Percentiles rank a stretch among this genome's conserved stretches.
phyloP scores from a whole-genome alignment of 495 filamentous ascomycete species.

The Daldinia concentrica region DNA sequence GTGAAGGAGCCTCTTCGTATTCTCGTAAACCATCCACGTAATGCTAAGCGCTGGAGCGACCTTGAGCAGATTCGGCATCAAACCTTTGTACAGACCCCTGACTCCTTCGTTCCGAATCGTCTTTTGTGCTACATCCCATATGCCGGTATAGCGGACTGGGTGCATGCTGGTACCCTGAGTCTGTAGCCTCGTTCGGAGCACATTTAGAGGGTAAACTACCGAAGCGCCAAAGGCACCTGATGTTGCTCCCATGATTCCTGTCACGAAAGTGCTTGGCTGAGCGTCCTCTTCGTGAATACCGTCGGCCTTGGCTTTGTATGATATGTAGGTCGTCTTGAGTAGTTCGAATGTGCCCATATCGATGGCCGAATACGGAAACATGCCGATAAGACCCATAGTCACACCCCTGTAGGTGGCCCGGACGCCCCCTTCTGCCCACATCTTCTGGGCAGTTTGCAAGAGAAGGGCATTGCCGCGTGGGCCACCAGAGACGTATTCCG shows the following conservation, averaged over 20 bases:
- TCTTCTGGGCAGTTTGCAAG: conserved; percentile 79
- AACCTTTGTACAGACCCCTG: conserved; percentile 89
- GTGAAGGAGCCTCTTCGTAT: conserved; percentile 81
- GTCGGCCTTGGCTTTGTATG: conserved; percentile 72
- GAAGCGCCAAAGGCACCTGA: conserved; percentile 95
- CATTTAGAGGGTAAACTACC: conserved; percentile 93
- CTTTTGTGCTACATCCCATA: conserved; percentile 83
- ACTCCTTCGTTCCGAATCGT: conserved; percentile 86
- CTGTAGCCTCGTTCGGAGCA: conserved; percentile 92
- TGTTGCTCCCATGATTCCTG: conserved; percentile 84
- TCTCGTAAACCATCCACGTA: conserved; percentile 97
- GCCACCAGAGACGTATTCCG: conserved; percentile 87
- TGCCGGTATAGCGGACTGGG: conserved; percentile 87
- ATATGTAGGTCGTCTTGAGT: conserved; percentile 77
- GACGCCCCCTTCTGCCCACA: conserved; percentile 78
- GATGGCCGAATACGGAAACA: conserved; percentile 98
- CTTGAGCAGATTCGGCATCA: conserved; percentile 96
- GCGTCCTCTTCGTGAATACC: conserved; percentile 85
- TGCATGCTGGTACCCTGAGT: conserved; percentile 93
- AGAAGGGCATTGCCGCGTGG: conserved; percentile 86
- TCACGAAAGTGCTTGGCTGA: conserved; percentile 75
- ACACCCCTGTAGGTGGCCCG: conserved; percentile 89
- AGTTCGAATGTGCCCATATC: conserved; percentile 96
- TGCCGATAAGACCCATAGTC: conserved; percentile 89
- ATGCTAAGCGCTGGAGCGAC: conserved; percentile 97